Evolutionary conservation across 257 asterid species (phyloP).

Genomic region (Gardenia jasminoides): DNA sequence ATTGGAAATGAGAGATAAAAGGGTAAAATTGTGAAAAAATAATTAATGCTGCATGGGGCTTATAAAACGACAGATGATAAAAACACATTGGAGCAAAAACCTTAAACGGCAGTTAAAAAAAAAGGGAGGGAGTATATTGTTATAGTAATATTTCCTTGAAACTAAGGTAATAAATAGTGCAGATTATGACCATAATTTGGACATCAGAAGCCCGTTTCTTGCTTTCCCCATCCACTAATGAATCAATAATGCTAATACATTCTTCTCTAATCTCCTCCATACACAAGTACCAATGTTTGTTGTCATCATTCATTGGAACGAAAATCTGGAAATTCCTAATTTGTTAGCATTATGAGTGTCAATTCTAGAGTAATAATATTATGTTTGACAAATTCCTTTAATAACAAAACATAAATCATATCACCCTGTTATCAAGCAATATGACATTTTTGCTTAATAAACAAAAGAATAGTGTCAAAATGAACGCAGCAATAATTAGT

Average conservation of each 20-base stretch:
- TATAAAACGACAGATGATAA: too few relatives aligned
- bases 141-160: neutral
- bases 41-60: too few relatives aligned
- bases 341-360: too few relatives aligned
- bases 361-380: neutral
- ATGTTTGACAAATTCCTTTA: neutral
- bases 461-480: neutral
- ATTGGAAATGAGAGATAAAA: too few relatives aligned
- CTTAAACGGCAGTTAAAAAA: too few relatives aligned
- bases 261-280: neutral
- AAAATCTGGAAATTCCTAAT: neutral
- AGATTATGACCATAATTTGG: neutral
- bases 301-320: neutral
- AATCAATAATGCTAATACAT: neutral
- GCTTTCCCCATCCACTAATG: neutral
- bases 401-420: neutral
- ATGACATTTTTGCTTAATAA: neutral
- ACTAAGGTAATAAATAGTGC: neutral
- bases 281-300: neutral
- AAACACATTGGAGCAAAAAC: too few relatives aligned
- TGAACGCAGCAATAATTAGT: neutral
- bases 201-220: neutral
- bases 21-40: too few relatives aligned
- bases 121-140: too few relatives aligned
- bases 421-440: neutral